Evolutionary conservation across 306 rosid genomes (phyloP).

Genomic region (Quercus cerris): DNA sequence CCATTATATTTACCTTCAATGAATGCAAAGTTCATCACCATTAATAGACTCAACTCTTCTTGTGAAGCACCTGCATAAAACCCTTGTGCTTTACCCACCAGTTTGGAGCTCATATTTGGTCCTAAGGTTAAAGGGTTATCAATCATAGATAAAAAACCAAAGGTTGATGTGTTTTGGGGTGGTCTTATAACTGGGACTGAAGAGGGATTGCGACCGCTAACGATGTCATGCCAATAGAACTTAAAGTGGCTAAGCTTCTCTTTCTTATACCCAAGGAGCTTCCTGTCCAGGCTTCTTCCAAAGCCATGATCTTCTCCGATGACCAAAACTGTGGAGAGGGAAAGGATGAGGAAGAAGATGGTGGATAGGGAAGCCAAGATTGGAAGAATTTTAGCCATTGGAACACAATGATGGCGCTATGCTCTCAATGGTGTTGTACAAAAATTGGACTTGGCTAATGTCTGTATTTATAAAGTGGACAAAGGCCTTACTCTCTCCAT

Average conservation of each 20-base stretch:
- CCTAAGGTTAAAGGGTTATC: slow-evolving; percentile 33
- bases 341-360: neutral
- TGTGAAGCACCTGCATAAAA: slow-evolving; percentile 52
- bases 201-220: slow-evolving; percentile 4
- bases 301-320: slow-evolving; percentile 12
- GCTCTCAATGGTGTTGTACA: too few relatives aligned
- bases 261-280: slow-evolving; percentile 31
- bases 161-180: slow-evolving; percentile 22
- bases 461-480: neutral
- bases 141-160: slow-evolving; percentile 17
- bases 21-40: slow-evolving; percentile 70
- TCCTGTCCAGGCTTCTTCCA: slow-evolving; percentile 27
- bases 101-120: slow-evolving; percentile 27
- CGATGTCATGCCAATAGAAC: slow-evolving; percentile 62
- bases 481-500: neutral
- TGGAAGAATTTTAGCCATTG: neutral
- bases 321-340: neutral
- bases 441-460: too few relatives aligned
- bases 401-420: neutral
- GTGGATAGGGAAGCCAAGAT: neutral
- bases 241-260: slow-evolving; percentile 58
- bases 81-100: slow-evolving; percentile 53
- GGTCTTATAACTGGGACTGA: slow-evolving; percentile 14
- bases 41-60: slow-evolving; percentile 33
- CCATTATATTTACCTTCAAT: slow-evolving; percentile 67